Evolutionary conservation across 495 filamentous ascomycete species (phyloP), one percentile per base, ranked within the genome.

Genomic region (Venustampulla echinocandica): DNA sequence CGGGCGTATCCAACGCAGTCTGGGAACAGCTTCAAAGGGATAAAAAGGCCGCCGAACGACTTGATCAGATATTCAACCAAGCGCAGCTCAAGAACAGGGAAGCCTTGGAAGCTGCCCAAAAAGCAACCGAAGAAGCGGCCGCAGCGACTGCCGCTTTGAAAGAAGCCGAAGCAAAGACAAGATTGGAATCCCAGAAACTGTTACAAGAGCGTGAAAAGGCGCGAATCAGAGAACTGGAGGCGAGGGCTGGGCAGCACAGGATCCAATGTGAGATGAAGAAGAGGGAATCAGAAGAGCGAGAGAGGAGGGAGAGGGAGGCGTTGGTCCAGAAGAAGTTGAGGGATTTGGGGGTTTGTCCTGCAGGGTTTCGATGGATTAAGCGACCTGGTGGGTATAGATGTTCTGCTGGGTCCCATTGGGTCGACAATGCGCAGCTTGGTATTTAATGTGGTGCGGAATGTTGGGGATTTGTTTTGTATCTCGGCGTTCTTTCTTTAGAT

Each of bases 21-120:
- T 85, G 82, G 81, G 50, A 65, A 13, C 73, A 77, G 42, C 68
- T 86, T 0, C 65, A 78, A 47, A 54, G 44, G 0, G 74, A 79
- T 59, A 69, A 64, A 28, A 45, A 59, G 2, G 63, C 58, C 1
- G 61, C 62, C 1, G 56, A 61, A n/a, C 51, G 53, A 0, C 60
- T 67, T 34, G 53, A 19, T 11, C 45, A 54, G 28, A 23, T 6
- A 13, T 47, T 5, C 34, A 25, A 14, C 38, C 19, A 35, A 34
- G 40, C n/a, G 54, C 3, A 58, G 46, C 1, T 60, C 61, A 32
- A 64, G 60, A 15, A 47, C 32, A 46, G 40, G 36, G 10, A 53
- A 63, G 17, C 37, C 50, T 55, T 49, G 11, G 28, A 13, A 22
- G 41, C 54, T 59, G 1, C 44, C 36, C 14, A 48, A 52, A 1